Conservation (phyloP, 495 filamentous ascomycete genomes). For the Copromyces sp. region DNA sequence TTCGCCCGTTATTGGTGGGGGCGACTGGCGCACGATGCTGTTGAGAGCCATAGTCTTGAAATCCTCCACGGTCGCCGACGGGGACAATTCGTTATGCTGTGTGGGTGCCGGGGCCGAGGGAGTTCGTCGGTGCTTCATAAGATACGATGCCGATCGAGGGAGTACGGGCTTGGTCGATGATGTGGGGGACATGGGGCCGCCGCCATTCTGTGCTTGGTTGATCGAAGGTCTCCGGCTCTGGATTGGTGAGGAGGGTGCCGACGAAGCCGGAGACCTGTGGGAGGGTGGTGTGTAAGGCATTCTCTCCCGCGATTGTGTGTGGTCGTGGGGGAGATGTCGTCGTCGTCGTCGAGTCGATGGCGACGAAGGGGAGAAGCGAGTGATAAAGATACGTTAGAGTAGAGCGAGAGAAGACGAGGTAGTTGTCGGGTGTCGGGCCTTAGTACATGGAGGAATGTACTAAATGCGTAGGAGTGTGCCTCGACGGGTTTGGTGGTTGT, state of each 20-base stretch:
- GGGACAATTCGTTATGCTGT: conserved; percentile 27
- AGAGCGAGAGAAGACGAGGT: background rate
- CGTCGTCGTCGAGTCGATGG: conserved; percentile 10
- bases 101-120: conserved; percentile 25
- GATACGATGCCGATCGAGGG: conserved; percentile 68
- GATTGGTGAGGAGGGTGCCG: conserved; percentile 52
- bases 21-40: conserved; percentile 63
- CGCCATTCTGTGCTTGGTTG: conserved; percentile 30
- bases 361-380: conserved; percentile 2
- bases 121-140: conserved; percentile 46
- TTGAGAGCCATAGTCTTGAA: conserved; percentile 37
- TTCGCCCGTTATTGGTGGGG: conserved; percentile 61
- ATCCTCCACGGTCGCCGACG: conserved; percentile 37
- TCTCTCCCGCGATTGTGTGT: conserved; percentile 8
- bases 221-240: conserved; percentile 48
- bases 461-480: background rate
- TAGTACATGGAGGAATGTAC: background rate
- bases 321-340: background rate
- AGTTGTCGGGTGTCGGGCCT: background rate
- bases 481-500: background rate
- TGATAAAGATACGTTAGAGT: conserved; percentile 3
- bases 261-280: conserved; percentile 68
- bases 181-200: conserved; percentile 12
- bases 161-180: conserved; percentile 37
- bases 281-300: conserved; percentile 95